Conservation (phyloP, 805 yeast species). For the Yamadazyma insecticola region DNA sequence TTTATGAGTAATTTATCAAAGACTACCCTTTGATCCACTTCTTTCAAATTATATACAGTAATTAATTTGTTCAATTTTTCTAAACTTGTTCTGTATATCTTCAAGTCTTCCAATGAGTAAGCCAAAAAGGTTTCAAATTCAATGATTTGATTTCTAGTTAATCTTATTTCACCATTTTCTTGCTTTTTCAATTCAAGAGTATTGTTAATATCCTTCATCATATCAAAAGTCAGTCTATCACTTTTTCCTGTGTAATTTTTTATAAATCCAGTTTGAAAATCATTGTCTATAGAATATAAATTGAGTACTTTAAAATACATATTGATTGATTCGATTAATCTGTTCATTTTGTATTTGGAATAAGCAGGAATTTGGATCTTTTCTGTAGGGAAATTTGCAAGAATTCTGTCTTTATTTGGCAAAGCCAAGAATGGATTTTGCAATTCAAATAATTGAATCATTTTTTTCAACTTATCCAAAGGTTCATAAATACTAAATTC, state of each 20-base stretch:
- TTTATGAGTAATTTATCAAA: constrained; percentile 12
- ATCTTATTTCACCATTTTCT: constrained; percentile 21
- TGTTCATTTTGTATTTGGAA: constrained; percentile 45
- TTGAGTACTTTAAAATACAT: constrained; percentile 41
- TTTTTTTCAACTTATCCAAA: constrained; percentile 17
- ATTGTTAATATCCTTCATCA: constrained; percentile 13
- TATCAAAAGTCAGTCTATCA: constrained; percentile 28
- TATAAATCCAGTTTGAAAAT: constrained; percentile 1
- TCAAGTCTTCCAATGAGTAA: constrained; percentile 42
- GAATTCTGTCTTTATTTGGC: constrained; percentile 17
- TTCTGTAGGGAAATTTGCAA: constrained; percentile 23
- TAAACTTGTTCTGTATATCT: constrained; percentile 20
- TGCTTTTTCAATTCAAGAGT: constrained; percentile 15
- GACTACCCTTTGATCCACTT: constrained; percentile 23
- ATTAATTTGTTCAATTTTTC: constrained; percentile 34
- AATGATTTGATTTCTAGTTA: constrained; percentile 18
- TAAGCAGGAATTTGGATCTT: constrained; percentile 23
- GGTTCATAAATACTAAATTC: constrained; percentile 11
- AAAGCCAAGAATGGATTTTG: constrained; percentile 15
- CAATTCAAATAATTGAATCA: constrained; percentile 19
- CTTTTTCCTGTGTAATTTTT: constrained; percentile 1
- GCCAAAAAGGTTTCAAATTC: constrained; percentile 47
- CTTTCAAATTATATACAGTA: constrained; percentile 28
- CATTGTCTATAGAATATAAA: constrained; percentile 12
- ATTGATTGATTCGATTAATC: constrained; percentile 46